Evolutionary conservation across 805 yeast species (phyloP).

Genomic region (Candida peoriensis): DNA sequence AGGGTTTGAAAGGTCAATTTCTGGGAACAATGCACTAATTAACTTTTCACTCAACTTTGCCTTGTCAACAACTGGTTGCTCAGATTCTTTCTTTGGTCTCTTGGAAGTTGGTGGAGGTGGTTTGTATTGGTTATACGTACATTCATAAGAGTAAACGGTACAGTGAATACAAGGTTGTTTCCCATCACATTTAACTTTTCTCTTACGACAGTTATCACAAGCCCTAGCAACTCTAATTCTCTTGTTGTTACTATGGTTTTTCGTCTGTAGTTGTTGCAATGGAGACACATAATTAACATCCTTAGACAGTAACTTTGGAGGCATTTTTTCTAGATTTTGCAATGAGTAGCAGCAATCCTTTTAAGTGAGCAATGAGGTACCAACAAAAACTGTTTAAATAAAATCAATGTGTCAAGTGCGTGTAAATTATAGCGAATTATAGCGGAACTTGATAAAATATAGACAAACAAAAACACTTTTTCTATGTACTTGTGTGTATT

Average conservation of each 20-base stretch:
- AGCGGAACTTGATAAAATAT: too few relatives aligned
- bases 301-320: constrained; percentile 22
- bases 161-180: constrained; percentile 83
- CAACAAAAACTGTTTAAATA: too few relatives aligned
- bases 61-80: constrained; percentile 1
- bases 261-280: constrained; percentile 15
- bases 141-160: constrained; percentile 79
- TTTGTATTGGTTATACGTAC: constrained; percentile 76
- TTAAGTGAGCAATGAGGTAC: too few relatives aligned
- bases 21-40: constrained; percentile 15
- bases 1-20: constrained; percentile 10
- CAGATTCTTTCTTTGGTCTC: constrained; percentile 4
- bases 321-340: too few relatives aligned
- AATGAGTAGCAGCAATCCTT: too few relatives aligned
- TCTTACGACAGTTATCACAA: constrained; percentile 67
- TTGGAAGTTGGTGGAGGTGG: constrained; percentile 24
- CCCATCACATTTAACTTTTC: constrained; percentile 81
- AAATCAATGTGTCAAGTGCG: too few relatives aligned
- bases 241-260: constrained; percentile 29
- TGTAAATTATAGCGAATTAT: too few relatives aligned
- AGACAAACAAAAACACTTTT: too few relatives aligned
- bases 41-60: constrained; percentile 4
- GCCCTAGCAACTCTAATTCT: constrained; percentile 66
- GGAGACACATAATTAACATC: constrained; percentile 21
- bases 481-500: too few relatives aligned